Evolutionary conservation across 1,139 yeast species (phyloP).

Genomic region (Lodderomyces theae): DNA sequence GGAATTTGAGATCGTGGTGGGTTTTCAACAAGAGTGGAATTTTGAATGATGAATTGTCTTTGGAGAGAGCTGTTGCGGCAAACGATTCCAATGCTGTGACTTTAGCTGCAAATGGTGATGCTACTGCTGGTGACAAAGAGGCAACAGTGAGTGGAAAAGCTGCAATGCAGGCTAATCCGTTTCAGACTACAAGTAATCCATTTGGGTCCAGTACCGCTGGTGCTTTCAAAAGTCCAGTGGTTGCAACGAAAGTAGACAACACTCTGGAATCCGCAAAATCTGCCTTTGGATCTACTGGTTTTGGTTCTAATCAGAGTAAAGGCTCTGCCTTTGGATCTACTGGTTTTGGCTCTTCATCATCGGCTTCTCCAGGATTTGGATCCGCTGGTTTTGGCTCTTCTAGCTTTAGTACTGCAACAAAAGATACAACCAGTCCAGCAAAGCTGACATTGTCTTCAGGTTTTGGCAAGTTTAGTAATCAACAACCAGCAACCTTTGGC

Average conservation of each 20-base stretch:
- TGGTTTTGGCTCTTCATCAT: slow-evolving; percentile 18
- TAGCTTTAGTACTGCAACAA: slow-evolving; percentile 9
- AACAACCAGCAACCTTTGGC: slow-evolving; percentile 7
- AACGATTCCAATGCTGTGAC: slow-evolving; percentile 1
- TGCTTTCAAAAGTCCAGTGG: slow-evolving; percentile 9
- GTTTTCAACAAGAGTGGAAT: slow-evolving; percentile 52
- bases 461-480: slow-evolving; percentile 12
- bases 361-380: slow-evolving; percentile 17
- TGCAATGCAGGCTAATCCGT: background rate
- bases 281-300: slow-evolving; percentile 6
- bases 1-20: slow-evolving; percentile 63
- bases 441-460: slow-evolving; percentile 8
- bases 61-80: slow-evolving; percentile 18
- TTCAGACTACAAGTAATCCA: slow-evolving; percentile 9
- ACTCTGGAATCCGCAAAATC: background rate
- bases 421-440: slow-evolving; percentile 3
- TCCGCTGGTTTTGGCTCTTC: slow-evolving; percentile 12
- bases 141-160: no score
- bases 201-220: slow-evolving; percentile 16
- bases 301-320: slow-evolving; percentile 1
- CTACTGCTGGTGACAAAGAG: no score
- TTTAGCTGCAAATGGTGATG: background rate
- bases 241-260: background rate
- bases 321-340: slow-evolving; percentile 12
- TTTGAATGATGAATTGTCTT: slow-evolving; percentile 25